Evolutionary conservation across 371 early-diverging fungal genomes (phyloP), one percentile per base, ranked within the genome.

Genomic region (Circinella umbellata): DNA sequence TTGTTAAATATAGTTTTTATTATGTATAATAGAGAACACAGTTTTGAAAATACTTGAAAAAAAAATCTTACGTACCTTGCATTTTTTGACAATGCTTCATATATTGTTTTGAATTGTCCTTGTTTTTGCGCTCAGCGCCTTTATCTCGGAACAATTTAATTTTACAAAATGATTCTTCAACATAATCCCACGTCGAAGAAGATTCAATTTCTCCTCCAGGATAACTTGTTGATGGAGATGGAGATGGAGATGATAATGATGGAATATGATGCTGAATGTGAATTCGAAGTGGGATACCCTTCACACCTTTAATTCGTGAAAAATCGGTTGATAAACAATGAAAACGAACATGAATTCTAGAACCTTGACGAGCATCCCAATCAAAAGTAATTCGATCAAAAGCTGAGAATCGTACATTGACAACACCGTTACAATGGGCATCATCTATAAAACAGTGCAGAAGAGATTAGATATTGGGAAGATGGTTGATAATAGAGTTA

Each of bases 301-400:
- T 94, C 70, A 94, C 93, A 11, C 94, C 94, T 73, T 94, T 93
- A 76, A 93, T 91, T 15, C 92, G 78, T 18, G 92, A 90, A 70
- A 94, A 94, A 66, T 94, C 94, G 3, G 94, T 94, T 1, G 94
- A 93, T 4, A 94, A 75, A 68, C 93, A 92, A 73, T 92, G 90
- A 73, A 94, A 92, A 48, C 87, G 88, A n/a, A 93, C 68, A 75
- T 85, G 84, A 35, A 93, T 76, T 64, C 90, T 92, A 49, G 92
- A 91, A 15, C 92, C 90, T 37, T 86, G 80, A 34, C 83, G 74
- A 3, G 90, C 89, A 65, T 92, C 87, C 93, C 93, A 93, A 59
- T 89, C 88, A 78, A 93, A 90, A 6, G 88, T 78, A n/a, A 92
- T 84, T 9, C 90, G 82, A 70, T 94, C 93, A 79, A 94, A 92